Evolutionary conservation across 225 moss, liverwort and hornwort genomes (phyloP), one percentile per base, ranked within the genome.

Genomic region (Asterella californica): DNA sequence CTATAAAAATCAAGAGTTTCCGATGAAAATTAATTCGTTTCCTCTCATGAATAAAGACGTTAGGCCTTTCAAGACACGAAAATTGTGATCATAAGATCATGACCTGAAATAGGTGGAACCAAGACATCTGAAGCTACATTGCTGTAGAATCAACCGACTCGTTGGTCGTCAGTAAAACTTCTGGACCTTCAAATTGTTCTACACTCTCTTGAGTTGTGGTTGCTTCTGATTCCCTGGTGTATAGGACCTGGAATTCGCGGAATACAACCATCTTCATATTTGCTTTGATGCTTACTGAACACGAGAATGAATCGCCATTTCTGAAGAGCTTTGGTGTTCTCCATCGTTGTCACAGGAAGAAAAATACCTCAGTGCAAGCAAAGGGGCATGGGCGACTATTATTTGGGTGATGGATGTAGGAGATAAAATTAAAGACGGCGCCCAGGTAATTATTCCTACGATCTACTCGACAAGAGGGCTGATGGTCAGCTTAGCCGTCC

Each of bases 401-500:
- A 33, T 54, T 74, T 19, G 47, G 15, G 18, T 53, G 19, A 74
- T 30, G 1, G 7, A 32, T 0, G 37, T 21, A 32, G 15, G 1
- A 6, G 10, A 34, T 50, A 15, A 52, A 76, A 9, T 38, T 57
- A 7, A 3, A 6, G 19, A 38, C 10, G 11, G 1, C 37, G 75
- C 6, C 1, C 25, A 21, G 18, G 38, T 19, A 36, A 19, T 5
- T n/a, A 53, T 61, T 42, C 61, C 9, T 46, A 64, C 46, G 15
- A 48, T 46, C 63, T 77, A 77, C 38, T 63, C 77, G 27, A 69
- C 29, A 72, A 79, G 15, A 48, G 81, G 81, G 47, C 82, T 55
- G 79, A 87, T 79, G 81, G 81, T 53, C 48, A 84, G 77, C 78
- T 79, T 82, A 22, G 82, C 82, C 64, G 73, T 78, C 87, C 87